These are phyloP conservation scores for Clarireedia monteithiana DNA, from an alignment of 2,329 filamentous ascomycete genomes.

Conservation along the genomic window DNA sequence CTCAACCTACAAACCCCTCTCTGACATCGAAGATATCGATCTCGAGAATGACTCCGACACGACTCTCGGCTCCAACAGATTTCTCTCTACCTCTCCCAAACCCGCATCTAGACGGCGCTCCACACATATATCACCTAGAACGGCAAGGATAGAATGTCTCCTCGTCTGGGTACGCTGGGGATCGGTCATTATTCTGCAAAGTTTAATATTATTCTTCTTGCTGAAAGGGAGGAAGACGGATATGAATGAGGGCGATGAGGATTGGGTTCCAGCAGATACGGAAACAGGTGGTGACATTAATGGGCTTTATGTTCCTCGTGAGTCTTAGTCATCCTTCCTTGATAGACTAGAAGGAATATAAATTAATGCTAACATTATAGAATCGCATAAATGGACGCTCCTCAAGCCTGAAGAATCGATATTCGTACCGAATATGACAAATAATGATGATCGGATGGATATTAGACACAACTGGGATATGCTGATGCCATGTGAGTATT, in stretches of 20 bases:
- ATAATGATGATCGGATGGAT: constrained; percentile 25
- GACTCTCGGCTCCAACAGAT: constrained; percentile 16
- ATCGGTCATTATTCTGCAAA: constrained; percentile 23
- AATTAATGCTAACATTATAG: constrained; percentile 1
- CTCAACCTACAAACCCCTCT: neutral
- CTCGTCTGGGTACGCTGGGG: constrained; percentile 27
- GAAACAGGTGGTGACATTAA: constrained; percentile 31
- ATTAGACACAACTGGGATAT: constrained; percentile 29
- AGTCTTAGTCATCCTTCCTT: constrained; percentile 4
- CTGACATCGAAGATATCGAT: constrained; percentile 13
- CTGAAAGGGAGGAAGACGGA: no score
- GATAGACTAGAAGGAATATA: neutral
- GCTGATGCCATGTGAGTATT: constrained; percentile 27
- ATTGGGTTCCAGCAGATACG: constrained; percentile 15
- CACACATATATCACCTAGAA: no score
- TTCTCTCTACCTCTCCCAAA: no score
- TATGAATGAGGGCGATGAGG: constrained; percentile 10
- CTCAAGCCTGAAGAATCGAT: constrained; percentile 24
- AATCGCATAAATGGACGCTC: constrained; percentile 24
- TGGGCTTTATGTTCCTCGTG: constrained; percentile 28
- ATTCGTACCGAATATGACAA: constrained; percentile 29
- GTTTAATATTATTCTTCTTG: constrained; percentile 24
- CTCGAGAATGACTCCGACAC: constrained; percentile 22
- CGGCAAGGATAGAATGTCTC: no score
- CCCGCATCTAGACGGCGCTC: no score